These are phyloP conservation scores for Solanum etuberosum DNA, from an alignment of 257 asterid species.

Conservation along the genomic window DNA sequence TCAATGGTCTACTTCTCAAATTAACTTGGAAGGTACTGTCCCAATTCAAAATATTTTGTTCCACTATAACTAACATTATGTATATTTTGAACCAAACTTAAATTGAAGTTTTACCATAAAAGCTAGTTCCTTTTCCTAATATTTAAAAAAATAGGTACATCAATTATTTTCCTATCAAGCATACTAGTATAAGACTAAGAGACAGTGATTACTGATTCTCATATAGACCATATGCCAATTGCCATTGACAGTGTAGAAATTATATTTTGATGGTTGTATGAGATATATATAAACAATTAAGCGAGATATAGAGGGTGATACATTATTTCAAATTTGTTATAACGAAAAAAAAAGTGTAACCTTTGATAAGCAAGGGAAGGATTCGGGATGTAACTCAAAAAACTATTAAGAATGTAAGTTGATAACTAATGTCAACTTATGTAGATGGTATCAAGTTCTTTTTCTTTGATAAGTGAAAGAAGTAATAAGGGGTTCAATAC, in stretches of 20 bases:
- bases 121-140: neutral
- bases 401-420: neutral
- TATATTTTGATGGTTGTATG: neutral
- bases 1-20: neutral
- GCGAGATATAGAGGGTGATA: no score
- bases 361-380: neutral
- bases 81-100: neutral
- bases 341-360: neutral
- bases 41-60: neutral
- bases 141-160: neutral
- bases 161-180: neutral
- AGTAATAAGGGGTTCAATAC: neutral
- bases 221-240: neutral
- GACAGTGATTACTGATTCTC: neutral
- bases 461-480: neutral
- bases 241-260: neutral
- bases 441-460: neutral
- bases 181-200: neutral
- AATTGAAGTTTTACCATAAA: neutral
- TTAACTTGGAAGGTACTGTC: neutral
- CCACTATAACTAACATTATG: neutral
- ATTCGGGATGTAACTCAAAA: neutral
- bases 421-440: neutral
- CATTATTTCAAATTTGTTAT: neutral
- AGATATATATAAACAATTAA: neutral